These are phyloP conservation scores for Colletotrichum sp. DNA, from an alignment of 2,329 filamentous ascomycete genomes.

Conservation along the genomic window DNA sequence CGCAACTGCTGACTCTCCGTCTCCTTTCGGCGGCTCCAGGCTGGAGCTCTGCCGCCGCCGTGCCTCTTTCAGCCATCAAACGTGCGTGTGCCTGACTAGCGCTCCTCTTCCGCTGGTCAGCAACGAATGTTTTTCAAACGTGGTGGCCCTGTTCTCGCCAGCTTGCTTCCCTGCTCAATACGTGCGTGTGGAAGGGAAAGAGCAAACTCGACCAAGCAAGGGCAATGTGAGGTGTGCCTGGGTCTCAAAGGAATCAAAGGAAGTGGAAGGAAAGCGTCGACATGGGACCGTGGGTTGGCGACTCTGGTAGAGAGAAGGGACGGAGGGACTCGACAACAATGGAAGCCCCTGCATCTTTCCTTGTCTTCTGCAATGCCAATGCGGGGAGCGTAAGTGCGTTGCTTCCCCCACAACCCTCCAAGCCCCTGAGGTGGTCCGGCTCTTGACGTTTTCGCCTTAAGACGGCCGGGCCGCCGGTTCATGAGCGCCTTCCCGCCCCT, in stretches of 20 bases:
- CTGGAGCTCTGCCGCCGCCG: background rate
- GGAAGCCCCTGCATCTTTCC: background rate
- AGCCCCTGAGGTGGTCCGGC: background rate
- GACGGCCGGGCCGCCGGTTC: background rate
- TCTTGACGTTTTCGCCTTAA: background rate
- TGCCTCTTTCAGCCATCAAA: background rate
- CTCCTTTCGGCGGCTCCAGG: background rate
- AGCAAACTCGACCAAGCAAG: background rate
- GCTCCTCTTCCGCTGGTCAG: background rate
- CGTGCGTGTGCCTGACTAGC: background rate
- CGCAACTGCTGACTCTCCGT: background rate
- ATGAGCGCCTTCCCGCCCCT: background rate
- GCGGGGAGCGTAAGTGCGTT: background rate
- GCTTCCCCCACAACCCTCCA: background rate
- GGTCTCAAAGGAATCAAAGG: background rate
- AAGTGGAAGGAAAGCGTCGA: background rate
- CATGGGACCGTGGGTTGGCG: background rate
- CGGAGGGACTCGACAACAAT: background rate
- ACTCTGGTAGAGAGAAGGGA: background rate
- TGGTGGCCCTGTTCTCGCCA: background rate
- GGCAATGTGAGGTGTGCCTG: background rate
- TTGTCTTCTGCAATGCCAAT: background rate
- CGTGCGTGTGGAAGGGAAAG: background rate
- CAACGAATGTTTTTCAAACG: background rate
- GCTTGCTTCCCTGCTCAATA: background rate